Evolutionary conservation across 2,329 filamentous ascomycete species (phyloP).

Genomic region (Monilinia fructigena): DNA sequence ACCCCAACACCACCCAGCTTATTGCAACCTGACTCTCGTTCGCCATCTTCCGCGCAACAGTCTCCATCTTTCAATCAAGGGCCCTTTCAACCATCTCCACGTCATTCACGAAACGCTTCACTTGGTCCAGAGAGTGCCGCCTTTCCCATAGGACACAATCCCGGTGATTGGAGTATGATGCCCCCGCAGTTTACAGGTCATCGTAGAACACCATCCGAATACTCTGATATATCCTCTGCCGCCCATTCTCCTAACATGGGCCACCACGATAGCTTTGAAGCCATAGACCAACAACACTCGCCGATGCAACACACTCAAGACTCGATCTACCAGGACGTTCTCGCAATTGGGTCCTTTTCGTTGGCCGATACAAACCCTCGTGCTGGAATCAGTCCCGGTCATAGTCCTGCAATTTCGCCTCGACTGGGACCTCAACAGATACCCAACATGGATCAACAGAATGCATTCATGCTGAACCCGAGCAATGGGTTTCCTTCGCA

Average conservation of each 20-base stretch:
- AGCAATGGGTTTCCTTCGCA: slow-evolving; percentile 50
- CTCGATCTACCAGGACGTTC: slow-evolving; percentile 72
- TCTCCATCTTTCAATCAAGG: slow-evolving; percentile 39
- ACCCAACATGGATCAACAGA: slow-evolving; percentile 50
- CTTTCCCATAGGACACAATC: slow-evolving; percentile 51
- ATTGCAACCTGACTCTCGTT: slow-evolving; percentile 35
- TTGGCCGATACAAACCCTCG: slow-evolving; percentile 66
- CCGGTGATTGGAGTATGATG: slow-evolving; percentile 57
- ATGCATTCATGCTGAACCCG: slow-evolving; percentile 47
- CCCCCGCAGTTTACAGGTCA: slow-evolving; percentile 72
- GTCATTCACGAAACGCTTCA: slow-evolving; percentile 39
- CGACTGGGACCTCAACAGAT: slow-evolving; percentile 58
- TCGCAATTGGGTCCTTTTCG: slow-evolving; percentile 76
- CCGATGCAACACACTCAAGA: slow-evolving; percentile 77
- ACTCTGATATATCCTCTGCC: slow-evolving; percentile 84
- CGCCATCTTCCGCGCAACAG: slow-evolving; percentile 41
- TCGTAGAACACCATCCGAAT: slow-evolving; percentile 82
- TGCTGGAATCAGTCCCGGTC: slow-evolving; percentile 75
- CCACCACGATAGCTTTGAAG: slow-evolving; percentile 76
- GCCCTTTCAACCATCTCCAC: slow-evolving; percentile 38
- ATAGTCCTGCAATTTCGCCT: slow-evolving; percentile 66
- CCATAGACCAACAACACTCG: slow-evolving; percentile 68
- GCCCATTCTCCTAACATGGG: slow-evolving; percentile 79
- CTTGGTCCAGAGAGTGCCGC: slow-evolving; percentile 43
- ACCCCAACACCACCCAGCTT: slow-evolving; percentile 37